Evolutionary conservation across 257 asterid genomes (phyloP), one percentile per base, ranked within the genome.

Genomic region (Haberlea rhodopensis): DNA sequence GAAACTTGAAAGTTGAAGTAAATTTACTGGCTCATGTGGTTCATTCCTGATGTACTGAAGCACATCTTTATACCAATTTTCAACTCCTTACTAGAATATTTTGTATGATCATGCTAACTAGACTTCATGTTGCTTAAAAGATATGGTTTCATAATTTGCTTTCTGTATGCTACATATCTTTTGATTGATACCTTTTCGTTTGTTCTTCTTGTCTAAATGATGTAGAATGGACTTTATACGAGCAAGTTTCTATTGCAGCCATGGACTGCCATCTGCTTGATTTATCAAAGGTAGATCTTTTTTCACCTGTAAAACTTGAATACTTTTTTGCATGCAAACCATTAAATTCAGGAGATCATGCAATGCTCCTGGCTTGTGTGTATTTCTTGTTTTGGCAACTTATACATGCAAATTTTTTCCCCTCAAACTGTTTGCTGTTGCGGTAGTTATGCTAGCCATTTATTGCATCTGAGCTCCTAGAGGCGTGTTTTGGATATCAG

Each of bases 201-300:
- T 29, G 26, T 55, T 49, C 18, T 15, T 67, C 34, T 19, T 21
- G 1, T 31, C 53, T 32, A 73, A 72, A 40, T 69, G 66, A 63
- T 94, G 85, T 70, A 90, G 99, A 90, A 70, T 94, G 99, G 99
- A 94, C 97, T 19, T 76, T 94, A 37, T 84, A 84, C 57, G 96
- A 94, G 79, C 96, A 87, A 89, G 97, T 94, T 49, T 88, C 95
- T 64, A 57, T 86, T 80, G 99, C 95, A 32, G 97, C 99, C 65
- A 82, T 94, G 99, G 97, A 94, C 80, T 87, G 96, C 79, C 95
- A 85, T 66, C 83, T 76, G 80, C 88, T 84, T 78, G 99, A 94
- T 78, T 78, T 83, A 75, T 94, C 97, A 32, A 88, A 94, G 97
- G 99, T 90, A 71, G 29, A 57, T 31, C 26, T 58, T 66, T 48